Conservation (phyloP, 805 yeast species). For the Grigorovia jiainica region DNA sequence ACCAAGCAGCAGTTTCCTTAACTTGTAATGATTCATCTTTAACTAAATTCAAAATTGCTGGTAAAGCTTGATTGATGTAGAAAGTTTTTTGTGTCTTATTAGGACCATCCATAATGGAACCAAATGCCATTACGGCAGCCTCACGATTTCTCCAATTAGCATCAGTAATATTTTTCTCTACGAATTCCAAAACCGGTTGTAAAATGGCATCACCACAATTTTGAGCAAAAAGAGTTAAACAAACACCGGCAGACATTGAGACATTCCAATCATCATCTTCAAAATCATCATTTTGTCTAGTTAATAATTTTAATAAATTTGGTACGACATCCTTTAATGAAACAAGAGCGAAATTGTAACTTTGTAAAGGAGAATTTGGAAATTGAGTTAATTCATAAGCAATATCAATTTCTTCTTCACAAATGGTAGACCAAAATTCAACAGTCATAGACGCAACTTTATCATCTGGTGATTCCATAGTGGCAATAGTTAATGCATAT, state of each 20-base stretch:
- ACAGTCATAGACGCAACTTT: constrained; percentile 96
- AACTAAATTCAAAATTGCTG: constrained; percentile 67
- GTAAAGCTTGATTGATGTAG: constrained; percentile 73
- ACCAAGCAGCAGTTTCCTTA: constrained; percentile 97
- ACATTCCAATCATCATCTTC: constrained; percentile 97
- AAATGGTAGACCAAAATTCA: constrained; percentile 98
- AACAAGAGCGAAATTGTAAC: constrained; percentile 74
- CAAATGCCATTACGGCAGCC: constrained; percentile 99
- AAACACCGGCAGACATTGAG: constrained; percentile 98
- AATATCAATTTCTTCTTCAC: constrained; percentile 90
- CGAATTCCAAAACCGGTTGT: constrained; percentile 76
- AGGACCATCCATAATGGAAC: constrained; percentile 93
- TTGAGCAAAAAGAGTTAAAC: constrained; percentile 88
- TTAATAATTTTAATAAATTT: constrained; percentile 65
- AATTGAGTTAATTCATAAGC: constrained; percentile 56
- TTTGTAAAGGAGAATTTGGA: constrained; percentile 41
- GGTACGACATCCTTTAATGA: constrained; percentile 86
- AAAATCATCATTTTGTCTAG: constrained; percentile 85
- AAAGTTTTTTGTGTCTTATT: constrained; percentile 57
- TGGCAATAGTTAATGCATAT: constrained; percentile 78
- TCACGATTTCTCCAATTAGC: constrained; percentile 79
- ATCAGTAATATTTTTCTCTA: constrained; percentile 57
- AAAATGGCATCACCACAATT: constrained; percentile 80
- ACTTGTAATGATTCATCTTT: constrained; percentile 73
- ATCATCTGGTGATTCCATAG: constrained; percentile 70